These are phyloP conservation scores for Poronia punctata DNA, from an alignment of 495 filamentous ascomycete genomes.

Conservation along the genomic window DNA sequence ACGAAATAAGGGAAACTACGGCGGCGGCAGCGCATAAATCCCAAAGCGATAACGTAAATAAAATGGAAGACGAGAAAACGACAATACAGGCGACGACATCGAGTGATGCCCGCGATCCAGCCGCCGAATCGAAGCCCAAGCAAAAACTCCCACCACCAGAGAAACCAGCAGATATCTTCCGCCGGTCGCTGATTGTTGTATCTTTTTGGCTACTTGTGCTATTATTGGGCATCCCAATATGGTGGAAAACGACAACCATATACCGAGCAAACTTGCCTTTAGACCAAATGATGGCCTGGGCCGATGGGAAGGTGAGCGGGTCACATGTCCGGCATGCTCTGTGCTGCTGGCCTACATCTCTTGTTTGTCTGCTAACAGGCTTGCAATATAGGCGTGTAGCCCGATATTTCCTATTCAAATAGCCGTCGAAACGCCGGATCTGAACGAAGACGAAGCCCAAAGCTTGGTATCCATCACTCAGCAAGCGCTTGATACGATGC, in stretches of 20 bases:
- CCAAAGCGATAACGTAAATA: no score
- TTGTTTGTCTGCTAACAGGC: slow-evolving; percentile 1
- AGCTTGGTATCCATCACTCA: slow-evolving; percentile 78
- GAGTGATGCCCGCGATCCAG: neutral
- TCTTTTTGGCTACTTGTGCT: slow-evolving; percentile 90
- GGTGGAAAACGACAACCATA: slow-evolving; percentile 94
- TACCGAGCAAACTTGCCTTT: slow-evolving; percentile 82
- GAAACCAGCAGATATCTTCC: slow-evolving; percentile 56
- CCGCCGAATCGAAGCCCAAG: slow-evolving; percentile 5
- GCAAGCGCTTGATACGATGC: slow-evolving; percentile 81
- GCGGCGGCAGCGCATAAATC: neutral
- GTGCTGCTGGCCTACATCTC: neutral
- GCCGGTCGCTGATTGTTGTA: slow-evolving; percentile 65
- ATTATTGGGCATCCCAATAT: slow-evolving; percentile 83
- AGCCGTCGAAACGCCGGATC: slow-evolving; percentile 60
- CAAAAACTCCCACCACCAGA: slow-evolving; percentile 65
- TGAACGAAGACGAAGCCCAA: slow-evolving; percentile 63
- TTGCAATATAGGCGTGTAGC: slow-evolving; percentile 59
- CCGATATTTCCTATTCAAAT: slow-evolving; percentile 85
- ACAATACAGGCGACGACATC: neutral
- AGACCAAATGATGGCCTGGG: slow-evolving; percentile 85
- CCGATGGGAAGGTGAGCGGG: slow-evolving; percentile 71
- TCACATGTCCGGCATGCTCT: neutral
- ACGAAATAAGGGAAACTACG: neutral
- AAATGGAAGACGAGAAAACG: no score